Evolutionary conservation across 495 filamentous ascomycete species (phyloP).

Genomic region (Paragyromitra xinjiangensis): DNA sequence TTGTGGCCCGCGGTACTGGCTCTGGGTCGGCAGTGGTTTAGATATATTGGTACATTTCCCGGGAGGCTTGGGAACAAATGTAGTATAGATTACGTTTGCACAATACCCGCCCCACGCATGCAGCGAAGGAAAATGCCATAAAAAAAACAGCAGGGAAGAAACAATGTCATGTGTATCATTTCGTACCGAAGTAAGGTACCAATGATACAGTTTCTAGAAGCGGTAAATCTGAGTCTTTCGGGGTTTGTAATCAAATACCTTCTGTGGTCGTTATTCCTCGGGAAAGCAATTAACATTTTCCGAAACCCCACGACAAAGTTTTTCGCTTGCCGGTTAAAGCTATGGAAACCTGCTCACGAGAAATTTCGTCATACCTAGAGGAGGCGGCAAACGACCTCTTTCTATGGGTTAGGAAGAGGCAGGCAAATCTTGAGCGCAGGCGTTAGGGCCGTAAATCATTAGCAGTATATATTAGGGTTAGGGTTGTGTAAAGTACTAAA

Average conservation of each 20-base stretch:
- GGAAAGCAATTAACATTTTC: constrained; percentile 1
- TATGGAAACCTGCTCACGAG: not conserved
- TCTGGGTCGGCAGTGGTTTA: constrained; percentile 25
- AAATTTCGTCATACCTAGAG: constrained; percentile 30
- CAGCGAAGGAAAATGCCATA: not conserved
- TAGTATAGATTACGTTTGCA: constrained; percentile 15
- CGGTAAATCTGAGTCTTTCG: not conserved
- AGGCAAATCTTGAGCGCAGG: not conserved
- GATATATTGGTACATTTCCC: constrained; percentile 26
- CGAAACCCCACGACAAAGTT: not conserved
- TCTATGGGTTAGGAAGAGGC: not conserved
- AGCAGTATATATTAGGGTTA: constrained; percentile 9
- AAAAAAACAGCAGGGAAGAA: constrained; percentile 27
- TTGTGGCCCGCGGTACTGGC: constrained; percentile 38
- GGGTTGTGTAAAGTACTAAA: constrained; percentile 1
- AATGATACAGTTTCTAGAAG: constrained; percentile 16
- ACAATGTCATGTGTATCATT: constrained; percentile 35
- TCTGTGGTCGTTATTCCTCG: not conserved
- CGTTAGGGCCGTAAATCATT: not conserved
- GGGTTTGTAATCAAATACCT: constrained; percentile 5
- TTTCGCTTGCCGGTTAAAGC: not conserved
- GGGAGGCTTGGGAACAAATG: not conserved
- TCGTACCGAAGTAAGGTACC: constrained; percentile 32
- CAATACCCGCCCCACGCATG: not conserved
- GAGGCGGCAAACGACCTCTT: not conserved